Percentiles rank a stretch among this genome's conserved stretches.
Conservation (phyloP, 108 stramenopile species). For the Skeletonema potamos region DNA sequence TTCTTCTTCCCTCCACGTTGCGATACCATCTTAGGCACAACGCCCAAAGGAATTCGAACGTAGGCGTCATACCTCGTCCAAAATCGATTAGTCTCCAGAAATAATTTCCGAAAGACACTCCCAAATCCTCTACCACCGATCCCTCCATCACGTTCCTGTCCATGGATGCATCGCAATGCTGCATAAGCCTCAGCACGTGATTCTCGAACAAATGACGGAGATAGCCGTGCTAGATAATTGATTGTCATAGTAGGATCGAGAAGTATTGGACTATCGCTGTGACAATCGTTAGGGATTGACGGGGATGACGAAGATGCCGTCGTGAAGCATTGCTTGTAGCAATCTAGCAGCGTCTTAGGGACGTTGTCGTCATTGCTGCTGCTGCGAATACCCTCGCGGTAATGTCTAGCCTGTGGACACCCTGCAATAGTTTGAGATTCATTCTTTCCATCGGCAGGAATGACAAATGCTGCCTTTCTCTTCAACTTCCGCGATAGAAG, state of each 20-base stretch:
- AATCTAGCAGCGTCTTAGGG: slow-evolving; percentile 61
- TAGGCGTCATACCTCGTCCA: slow-evolving; percentile 81
- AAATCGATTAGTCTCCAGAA: slow-evolving; percentile 70
- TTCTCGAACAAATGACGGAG: slow-evolving; percentile 66
- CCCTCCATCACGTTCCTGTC: slow-evolving; percentile 19
- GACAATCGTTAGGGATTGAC: slow-evolving; percentile 9
- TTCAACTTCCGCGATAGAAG: slow-evolving; percentile 6
- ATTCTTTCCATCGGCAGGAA: slow-evolving; percentile 54
- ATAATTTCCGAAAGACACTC: slow-evolving; percentile 59
- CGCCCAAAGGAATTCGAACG: slow-evolving; percentile 51
- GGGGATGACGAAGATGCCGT: slow-evolving; percentile 13
- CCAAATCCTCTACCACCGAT: slow-evolving; percentile 5
- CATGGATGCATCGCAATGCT: slow-evolving; percentile 28
- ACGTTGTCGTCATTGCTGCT: slow-evolving; percentile 9
- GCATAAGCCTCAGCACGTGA: slow-evolving; percentile 60
- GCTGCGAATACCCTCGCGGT: slow-evolving; percentile 36
- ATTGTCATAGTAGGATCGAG: slow-evolving; percentile 81
- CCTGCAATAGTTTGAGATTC: slow-evolving; percentile 58
- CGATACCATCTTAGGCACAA: slow-evolving; percentile 31
- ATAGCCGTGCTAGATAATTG: slow-evolving; percentile 78
- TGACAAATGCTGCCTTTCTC: slow-evolving; percentile 57
- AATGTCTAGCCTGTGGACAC: slow-evolving; percentile 52
- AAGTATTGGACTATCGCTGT: slow-evolving; percentile 59
- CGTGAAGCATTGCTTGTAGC: slow-evolving; percentile 49
- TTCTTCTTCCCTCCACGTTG: background rate